Percentiles rank a stretch among this genome's conserved stretches.
phyloP scores from a whole-genome alignment of 2,329 filamentous ascomycete species.

The Graphilbum sp. region DNA sequence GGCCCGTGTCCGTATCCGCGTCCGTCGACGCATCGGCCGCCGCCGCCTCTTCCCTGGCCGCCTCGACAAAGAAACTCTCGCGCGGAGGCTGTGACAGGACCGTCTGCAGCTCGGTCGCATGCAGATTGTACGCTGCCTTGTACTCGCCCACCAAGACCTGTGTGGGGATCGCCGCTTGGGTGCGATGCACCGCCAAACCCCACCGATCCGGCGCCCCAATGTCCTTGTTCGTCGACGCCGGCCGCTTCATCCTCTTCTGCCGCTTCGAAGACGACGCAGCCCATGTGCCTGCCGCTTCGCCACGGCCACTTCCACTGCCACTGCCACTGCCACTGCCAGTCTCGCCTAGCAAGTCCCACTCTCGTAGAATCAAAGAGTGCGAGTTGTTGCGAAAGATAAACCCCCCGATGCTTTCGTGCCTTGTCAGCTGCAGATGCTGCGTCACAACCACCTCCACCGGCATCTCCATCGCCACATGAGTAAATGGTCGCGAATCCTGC shows the following conservation, averaged over 20 bases:
- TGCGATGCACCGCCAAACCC: neutral
- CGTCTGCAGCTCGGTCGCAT: neutral
- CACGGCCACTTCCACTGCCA: too few relatives aligned
- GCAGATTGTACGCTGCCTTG: slow-evolving; percentile 3
- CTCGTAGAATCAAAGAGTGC: neutral
- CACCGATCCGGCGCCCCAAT: slow-evolving; percentile 3
- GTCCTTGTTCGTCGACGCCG: neutral
- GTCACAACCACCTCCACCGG: slow-evolving; percentile 1
- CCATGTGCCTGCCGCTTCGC: too few relatives aligned
- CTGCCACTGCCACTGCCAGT: too few relatives aligned
- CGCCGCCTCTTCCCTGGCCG: neutral
- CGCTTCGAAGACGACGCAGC: neutral
- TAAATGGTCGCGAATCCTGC: neutral
- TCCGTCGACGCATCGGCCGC: too few relatives aligned
- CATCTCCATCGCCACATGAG: slow-evolving; percentile 1
- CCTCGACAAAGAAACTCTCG: slow-evolving; percentile 5
- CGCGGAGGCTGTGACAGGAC: slow-evolving; percentile 2
- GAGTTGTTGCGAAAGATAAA: neutral
- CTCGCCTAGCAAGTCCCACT: too few relatives aligned
- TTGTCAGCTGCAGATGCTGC: neutral
- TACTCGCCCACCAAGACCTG: slow-evolving; percentile 3
- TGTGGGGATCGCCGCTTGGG: neutral
- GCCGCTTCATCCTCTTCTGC: too few relatives aligned
- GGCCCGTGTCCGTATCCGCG: neutral
- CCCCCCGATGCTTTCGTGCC: neutral